Evolutionary conservation across 2,329 filamentous ascomycete species (phyloP).

Genomic region (Alternaria gansuensis): DNA sequence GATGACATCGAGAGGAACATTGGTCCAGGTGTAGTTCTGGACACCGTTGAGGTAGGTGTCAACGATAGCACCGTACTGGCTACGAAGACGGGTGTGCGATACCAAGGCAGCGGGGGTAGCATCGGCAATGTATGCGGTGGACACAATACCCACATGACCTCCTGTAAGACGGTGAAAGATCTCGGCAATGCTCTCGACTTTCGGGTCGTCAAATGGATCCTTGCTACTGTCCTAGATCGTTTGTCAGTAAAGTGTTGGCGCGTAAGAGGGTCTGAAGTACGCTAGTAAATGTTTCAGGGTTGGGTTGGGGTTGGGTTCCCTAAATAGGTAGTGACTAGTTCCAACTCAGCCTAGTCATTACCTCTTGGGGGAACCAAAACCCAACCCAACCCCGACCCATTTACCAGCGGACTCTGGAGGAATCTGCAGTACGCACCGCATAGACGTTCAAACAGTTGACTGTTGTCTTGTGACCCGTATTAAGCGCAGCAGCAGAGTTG

Average conservation of each 20-base stretch:
- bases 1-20: conserved; percentile 76
- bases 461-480: conserved; percentile 83
- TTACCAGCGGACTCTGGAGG: too few relatives aligned
- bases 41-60: conserved; percentile 79
- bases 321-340: too few relatives aligned
- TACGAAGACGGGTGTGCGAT: conserved; percentile 73
- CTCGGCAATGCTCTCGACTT: conserved; percentile 84
- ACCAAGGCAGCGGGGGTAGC: conserved; percentile 75
- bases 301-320: too few relatives aligned
- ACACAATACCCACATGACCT: conserved; percentile 69
- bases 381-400: too few relatives aligned
- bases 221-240: conserved; percentile 69
- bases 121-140: conserved; percentile 82
- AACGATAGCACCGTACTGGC: conserved; percentile 74
- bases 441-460: conserved; percentile 86
- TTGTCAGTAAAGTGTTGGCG: not conserved
- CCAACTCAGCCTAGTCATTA: too few relatives aligned
- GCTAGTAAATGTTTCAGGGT: too few relatives aligned
- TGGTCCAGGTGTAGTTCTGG: conserved; percentile 82
- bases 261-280: not conserved
- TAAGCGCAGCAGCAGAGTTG: conserved; percentile 83
- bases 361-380: too few relatives aligned
- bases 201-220: conserved; percentile 80
- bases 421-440: conserved; percentile 46
- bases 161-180: conserved; percentile 75